phyloP scores from a whole-genome alignment of 176 grass and related monocot genomes.

The Leersia perrieri region DNA sequence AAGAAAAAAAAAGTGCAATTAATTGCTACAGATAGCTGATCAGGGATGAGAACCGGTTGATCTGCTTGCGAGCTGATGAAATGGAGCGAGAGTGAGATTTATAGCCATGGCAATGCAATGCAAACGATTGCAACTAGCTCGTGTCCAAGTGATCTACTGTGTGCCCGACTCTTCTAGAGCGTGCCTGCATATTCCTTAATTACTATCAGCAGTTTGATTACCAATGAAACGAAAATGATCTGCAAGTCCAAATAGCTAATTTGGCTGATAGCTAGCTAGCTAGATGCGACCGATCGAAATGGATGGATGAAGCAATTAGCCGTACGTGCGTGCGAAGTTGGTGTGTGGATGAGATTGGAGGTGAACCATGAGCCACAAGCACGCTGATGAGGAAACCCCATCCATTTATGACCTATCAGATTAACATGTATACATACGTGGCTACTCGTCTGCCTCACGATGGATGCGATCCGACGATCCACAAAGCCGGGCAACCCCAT shows the following conservation, averaged over 20 bases:
- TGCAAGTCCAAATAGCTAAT: neutral
- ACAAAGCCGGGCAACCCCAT: neutral
- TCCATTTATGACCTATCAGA: too few relatives aligned
- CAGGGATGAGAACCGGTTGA: neutral
- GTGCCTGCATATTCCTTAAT: neutral
- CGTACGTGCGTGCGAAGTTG: neutral
- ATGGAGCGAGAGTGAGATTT: too few relatives aligned
- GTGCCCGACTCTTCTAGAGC: conserved; percentile 18
- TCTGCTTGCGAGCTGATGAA: neutral
- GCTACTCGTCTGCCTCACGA: neutral
- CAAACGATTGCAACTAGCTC: neutral
- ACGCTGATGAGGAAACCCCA: neutral
- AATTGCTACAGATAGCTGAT: neutral
- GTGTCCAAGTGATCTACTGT: neutral
- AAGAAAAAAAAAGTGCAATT: too few relatives aligned
- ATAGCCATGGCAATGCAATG: neutral
- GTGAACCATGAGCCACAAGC: neutral
- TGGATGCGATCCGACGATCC: neutral
- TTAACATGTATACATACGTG: neutral
- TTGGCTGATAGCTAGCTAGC: neutral
- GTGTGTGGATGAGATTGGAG: neutral
- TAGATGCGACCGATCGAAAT: too few relatives aligned
- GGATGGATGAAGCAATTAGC: too few relatives aligned
- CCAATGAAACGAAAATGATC: neutral
- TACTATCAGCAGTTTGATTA: neutral